A percentile compares a stretch with the other conserved stretches of the same genome.
Evolutionary conservation across 495 filamentous ascomycete species (phyloP).

Genomic region (Podospora didyma): DNA sequence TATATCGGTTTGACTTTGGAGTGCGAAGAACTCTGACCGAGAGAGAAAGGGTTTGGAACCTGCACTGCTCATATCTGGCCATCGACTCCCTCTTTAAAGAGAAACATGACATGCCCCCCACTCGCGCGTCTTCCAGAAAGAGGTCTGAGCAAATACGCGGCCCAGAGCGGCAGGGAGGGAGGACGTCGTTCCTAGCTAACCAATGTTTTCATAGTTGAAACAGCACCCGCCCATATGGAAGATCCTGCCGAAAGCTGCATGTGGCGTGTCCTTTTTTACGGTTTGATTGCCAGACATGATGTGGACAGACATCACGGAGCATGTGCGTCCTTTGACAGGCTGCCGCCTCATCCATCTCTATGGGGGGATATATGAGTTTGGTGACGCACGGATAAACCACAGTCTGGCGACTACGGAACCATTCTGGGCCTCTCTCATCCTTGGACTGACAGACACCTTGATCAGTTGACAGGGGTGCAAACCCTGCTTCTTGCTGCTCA

Average conservation of each 20-base stretch:
- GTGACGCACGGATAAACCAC: conserved; percentile 25
- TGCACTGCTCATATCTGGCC: too few species aligned
- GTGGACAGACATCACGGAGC: conserved; percentile 12
- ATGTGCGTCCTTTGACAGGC: conserved; percentile 14
- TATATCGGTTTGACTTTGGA: too few species aligned
- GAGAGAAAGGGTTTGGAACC: too few species aligned
- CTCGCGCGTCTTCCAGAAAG: conserved; percentile 5
- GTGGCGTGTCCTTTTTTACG: conserved; percentile 20
- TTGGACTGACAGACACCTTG: conserved; percentile 20
- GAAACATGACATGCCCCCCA: conserved; percentile 10
- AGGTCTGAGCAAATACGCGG: conserved; percentile 24
- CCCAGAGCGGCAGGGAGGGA: neutral
- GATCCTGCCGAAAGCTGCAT: conserved; percentile 20
- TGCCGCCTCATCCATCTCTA: conserved; percentile 11
- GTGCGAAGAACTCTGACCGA: too few species aligned
- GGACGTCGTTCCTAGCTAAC: conserved; percentile 9
- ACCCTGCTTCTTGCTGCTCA: conserved; percentile 21
- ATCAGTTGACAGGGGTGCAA: conserved; percentile 19
- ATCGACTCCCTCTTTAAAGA: conserved; percentile 20
- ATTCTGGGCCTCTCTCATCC: conserved; percentile 11
- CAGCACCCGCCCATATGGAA: conserved; percentile 11
- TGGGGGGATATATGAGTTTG: conserved; percentile 19
- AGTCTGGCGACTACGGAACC: conserved; percentile 25
- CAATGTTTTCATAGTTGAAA: conserved; percentile 14
- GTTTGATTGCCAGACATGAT: conserved; percentile 27